A percentile compares a stretch with the other conserved stretches of the same genome.
Conservation (phyloP, 2,329 filamentous ascomycete species). For the Incumbomyces delicatus region DNA sequence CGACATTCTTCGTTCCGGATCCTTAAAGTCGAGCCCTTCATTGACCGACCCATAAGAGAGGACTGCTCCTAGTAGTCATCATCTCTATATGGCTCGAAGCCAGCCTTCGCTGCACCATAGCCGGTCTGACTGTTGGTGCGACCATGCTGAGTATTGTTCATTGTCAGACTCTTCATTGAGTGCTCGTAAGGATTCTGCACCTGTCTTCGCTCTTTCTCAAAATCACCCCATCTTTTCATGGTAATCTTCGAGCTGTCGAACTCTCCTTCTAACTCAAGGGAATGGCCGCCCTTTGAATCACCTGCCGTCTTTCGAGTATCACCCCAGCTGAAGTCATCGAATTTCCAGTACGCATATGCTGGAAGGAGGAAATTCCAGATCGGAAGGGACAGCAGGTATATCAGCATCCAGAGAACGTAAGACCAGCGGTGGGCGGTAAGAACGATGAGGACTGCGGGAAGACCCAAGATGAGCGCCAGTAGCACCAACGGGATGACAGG, state of each 20-base stretch:
- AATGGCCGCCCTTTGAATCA: conserved; percentile 77
- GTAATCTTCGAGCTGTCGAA: conserved; percentile 98
- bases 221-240: conserved; percentile 98
- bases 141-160: neutral
- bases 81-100: conserved; percentile 5
- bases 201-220: conserved; percentile 57
- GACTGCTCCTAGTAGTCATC: conserved; percentile 5
- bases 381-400: conserved; percentile 85
- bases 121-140: neutral
- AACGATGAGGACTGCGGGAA: conserved; percentile 84
- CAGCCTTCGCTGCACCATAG: neutral
- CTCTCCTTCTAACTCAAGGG: conserved; percentile 82
- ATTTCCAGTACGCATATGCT: conserved; percentile 96
- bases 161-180: neutral
- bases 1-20: too few relatives aligned
- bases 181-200: neutral
- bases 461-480: conserved; percentile 79
- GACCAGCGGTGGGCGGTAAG: conserved; percentile 86
- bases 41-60: neutral
- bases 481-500: conserved; percentile 88
- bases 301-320: conserved; percentile 93
- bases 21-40: neutral
- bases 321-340: conserved; percentile 98
- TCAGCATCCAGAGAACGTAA: conserved; percentile 93
- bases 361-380: conserved; percentile 97